phyloP scores from a whole-genome alignment of 345 rosid species.

The Cardiospermum halicacabum region DNA sequence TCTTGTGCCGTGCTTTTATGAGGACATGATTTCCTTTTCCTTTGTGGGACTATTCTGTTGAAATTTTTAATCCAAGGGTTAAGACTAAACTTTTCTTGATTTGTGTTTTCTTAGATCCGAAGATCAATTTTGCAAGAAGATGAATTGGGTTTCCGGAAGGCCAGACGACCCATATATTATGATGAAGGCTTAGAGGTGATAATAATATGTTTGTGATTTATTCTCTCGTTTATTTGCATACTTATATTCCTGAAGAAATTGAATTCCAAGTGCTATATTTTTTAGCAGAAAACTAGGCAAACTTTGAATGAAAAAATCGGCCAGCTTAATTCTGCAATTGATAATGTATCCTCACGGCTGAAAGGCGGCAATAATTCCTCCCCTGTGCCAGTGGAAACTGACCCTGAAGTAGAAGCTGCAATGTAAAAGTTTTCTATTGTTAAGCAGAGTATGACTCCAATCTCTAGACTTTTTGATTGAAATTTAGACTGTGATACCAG shows the following conservation, averaged over 20 bases:
- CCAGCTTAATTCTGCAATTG: slow-evolving; percentile 89
- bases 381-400: slow-evolving; percentile 39
- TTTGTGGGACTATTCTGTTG: background rate
- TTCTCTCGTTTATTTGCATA: background rate
- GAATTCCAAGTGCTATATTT: background rate
- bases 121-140: slow-evolving; percentile 72
- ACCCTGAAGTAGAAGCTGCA: slow-evolving; percentile 68
- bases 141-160: slow-evolving; percentile 68
- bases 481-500: background rate
- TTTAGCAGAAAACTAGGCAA: slow-evolving; percentile 72
- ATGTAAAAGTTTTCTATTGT: slow-evolving; percentile 23
- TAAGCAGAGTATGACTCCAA: background rate
- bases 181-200: slow-evolving; percentile 95
- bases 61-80: background rate
- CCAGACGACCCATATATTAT: slow-evolving; percentile 66
- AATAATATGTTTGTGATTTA: background rate
- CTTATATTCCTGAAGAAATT: background rate
- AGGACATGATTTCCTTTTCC: background rate
- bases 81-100: slow-evolving; percentile 4
- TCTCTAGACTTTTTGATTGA: background rate
- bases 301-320: slow-evolving; percentile 76
- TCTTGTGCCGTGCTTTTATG: background rate
- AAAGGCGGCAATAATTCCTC: slow-evolving; percentile 59
- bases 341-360: slow-evolving; percentile 81
- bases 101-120: slow-evolving; percentile 51